Base-by-base conservation (phyloP, 371 early-diverging fungal species). In the Rhizomucor miehei region DNA sequence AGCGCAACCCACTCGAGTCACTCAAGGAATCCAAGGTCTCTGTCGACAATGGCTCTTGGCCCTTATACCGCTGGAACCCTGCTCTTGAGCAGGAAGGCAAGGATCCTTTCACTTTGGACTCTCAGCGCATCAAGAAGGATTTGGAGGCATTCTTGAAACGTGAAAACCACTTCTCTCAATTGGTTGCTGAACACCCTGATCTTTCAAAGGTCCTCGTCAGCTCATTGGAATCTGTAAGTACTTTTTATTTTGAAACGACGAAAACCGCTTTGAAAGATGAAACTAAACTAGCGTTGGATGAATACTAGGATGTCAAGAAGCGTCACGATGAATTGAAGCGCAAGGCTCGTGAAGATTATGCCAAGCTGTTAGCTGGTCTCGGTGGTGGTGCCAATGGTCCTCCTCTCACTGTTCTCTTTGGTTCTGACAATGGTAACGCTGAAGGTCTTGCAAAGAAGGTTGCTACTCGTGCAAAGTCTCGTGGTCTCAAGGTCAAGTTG, bases 51-150 rank as follows among this genome's bases (percentile, higher is more conserved):
- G 95, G 94, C 17, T 79, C 89, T 51, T 95, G 95, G 94, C 93
- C 97, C 20, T 72, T 96, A 54, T 96, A 94, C 80, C 89, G 97
- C 53, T 96, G 92, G 91, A 86, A 92, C 67, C 97, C 97, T 47
- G 52, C 70, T 12, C 49, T 81, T 46, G 77, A 81, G 29, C 73
- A 65, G 40, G 70, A 86, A 56, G 75, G 78, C 38, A 76, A 86
- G 57, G 80, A 79, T 47, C 77, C 87, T 37, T 93, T 95, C 78
- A 65, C 74, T 46, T 75, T 94, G 36, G 95, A 94, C 66, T 93
- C 92, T 35, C 91, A 89, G 61, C 82, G 84, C 65, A 85, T 93
- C 70, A 89, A 89, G 70, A 80, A 79, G 44, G 90, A 91, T 57
- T 77, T 94, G 34, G 78, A 87, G 56, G 73, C 78, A 48, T 94